phyloP scores from a whole-genome alignment of 177 flowering plant species.

The Vitis hybrid region DNA sequence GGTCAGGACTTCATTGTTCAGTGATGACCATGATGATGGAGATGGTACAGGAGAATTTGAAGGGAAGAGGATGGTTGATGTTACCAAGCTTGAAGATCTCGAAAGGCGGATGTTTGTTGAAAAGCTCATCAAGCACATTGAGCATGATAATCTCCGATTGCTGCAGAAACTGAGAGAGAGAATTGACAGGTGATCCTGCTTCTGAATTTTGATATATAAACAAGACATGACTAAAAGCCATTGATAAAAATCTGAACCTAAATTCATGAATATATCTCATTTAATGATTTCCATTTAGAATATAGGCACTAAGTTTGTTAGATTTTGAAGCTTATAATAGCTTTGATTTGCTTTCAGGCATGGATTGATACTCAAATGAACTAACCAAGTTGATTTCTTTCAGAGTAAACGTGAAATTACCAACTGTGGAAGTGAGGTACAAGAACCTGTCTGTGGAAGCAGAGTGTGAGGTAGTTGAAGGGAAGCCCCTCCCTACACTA shows the following conservation, averaged over 20 bases:
- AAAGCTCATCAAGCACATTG: slow-evolving; percentile 36
- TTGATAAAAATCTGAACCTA: neutral
- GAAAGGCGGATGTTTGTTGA: slow-evolving; percentile 34
- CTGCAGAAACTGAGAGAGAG: slow-evolving; percentile 28
- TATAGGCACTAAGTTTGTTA: too few relatives aligned
- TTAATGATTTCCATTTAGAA: neutral
- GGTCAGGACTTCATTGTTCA: slow-evolving; percentile 25
- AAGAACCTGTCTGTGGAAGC: slow-evolving; percentile 32
- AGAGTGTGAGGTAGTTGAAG: slow-evolving; percentile 27
- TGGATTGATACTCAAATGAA: too few relatives aligned
- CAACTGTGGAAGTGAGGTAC: slow-evolving; percentile 38
- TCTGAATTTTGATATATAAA: neutral
- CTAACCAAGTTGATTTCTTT: neutral
- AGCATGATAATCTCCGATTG: slow-evolving; percentile 33
- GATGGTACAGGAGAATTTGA: neutral
- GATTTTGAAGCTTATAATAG: too few relatives aligned
- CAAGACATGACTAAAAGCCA: neutral
- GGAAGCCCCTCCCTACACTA: slow-evolving; percentile 32
- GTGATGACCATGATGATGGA: neutral
- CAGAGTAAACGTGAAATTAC: slow-evolving; percentile 31
- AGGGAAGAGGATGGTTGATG: slow-evolving; percentile 24
- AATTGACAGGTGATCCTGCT: slow-evolving; percentile 28
- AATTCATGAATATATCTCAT: too few relatives aligned
- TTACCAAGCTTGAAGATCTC: slow-evolving; percentile 28
- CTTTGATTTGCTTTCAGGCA: too few relatives aligned